phyloP scores from a whole-genome alignment of 768 basidiomycete species.

The Mrakia blollopis region DNA sequence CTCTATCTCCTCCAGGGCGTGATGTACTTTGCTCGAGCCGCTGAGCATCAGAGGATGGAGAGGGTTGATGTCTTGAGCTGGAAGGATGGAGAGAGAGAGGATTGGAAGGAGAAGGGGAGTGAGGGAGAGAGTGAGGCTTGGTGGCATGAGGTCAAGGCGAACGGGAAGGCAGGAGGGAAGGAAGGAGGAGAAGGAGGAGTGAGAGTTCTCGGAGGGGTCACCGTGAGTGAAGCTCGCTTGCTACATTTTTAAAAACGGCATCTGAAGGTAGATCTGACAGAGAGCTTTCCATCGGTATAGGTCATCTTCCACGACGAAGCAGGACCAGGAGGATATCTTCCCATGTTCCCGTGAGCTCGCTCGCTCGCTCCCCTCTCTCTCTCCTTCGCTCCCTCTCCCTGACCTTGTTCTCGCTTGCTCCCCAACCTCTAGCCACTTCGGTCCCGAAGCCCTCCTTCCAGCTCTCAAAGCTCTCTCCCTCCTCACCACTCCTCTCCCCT shows the following conservation, averaged over 20 bases:
- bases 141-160: neutral
- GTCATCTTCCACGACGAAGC: conserved; percentile 13
- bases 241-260: neutral
- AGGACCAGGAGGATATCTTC: conserved; percentile 1
- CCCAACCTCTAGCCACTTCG: neutral
- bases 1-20: conserved; percentile 2
- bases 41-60: conserved; percentile 11
- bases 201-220: neutral
- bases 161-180: neutral
- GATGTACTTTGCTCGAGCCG: conserved; percentile 4
- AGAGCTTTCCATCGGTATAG: neutral
- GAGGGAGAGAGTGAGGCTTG: conserved; percentile 2
- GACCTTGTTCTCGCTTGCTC: no score
- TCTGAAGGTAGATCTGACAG: neutral
- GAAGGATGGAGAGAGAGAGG: neutral
- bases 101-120: conserved; percentile 11
- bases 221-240: neutral
- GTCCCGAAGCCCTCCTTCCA: neutral
- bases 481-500: neutral
- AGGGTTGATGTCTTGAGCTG: neutral
- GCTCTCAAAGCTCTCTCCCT: conserved; percentile 10
- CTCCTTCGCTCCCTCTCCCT: no score
- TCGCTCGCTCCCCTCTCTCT: neutral
- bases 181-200: neutral
- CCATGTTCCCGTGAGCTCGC: neutral